A percentile compares a stretch with the other conserved stretches of the same genome.
phyloP scores from a whole-genome alignment of 495 filamentous ascomycete genomes.

The Penicillium herquei region DNA sequence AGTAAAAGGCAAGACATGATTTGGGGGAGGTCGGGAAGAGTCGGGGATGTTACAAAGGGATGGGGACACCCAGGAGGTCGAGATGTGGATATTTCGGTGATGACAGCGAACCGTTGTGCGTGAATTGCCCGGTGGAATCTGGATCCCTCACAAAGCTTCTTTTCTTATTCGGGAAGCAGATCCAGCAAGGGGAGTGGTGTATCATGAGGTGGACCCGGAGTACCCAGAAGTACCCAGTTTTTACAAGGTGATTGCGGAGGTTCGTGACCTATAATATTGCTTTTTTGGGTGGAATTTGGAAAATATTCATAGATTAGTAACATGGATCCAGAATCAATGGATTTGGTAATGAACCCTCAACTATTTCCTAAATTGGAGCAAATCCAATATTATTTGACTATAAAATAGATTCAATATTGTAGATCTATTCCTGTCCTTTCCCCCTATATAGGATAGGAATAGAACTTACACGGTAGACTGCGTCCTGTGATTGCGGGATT shows the following conservation, averaged over 20 bases:
- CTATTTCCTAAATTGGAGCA: too few species aligned
- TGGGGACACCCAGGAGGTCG: slow-evolving; percentile 28
- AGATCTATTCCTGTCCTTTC: too few species aligned
- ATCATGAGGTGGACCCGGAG: slow-evolving; percentile 13
- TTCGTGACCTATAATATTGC: background rate
- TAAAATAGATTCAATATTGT: too few species aligned
- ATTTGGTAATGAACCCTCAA: too few species aligned
- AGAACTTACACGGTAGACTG: slow-evolving; percentile 6
- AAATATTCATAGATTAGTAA: too few species aligned
- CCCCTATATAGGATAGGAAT: background rate
- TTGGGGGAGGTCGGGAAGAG: slow-evolving; percentile 36
- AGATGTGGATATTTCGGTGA: slow-evolving; percentile 39
- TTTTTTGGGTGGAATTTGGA: too few species aligned
- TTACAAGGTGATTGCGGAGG: slow-evolving; percentile 17
- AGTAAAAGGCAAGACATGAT: slow-evolving; percentile 28
- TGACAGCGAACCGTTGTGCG: slow-evolving; percentile 41
- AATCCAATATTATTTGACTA: too few species aligned
- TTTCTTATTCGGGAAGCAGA: slow-evolving; percentile 27
- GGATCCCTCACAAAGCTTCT: slow-evolving; percentile 38
- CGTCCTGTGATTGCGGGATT: slow-evolving; percentile 9
- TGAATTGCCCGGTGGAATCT: slow-evolving; percentile 23
- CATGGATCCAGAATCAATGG: too few species aligned
- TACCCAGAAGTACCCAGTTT: slow-evolving; percentile 16
- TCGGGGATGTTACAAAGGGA: slow-evolving; percentile 29
- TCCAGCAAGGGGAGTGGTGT: slow-evolving; percentile 19